phyloP scores from a whole-genome alignment of 129 eudicot genomes.

The Silybum marianum region DNA sequence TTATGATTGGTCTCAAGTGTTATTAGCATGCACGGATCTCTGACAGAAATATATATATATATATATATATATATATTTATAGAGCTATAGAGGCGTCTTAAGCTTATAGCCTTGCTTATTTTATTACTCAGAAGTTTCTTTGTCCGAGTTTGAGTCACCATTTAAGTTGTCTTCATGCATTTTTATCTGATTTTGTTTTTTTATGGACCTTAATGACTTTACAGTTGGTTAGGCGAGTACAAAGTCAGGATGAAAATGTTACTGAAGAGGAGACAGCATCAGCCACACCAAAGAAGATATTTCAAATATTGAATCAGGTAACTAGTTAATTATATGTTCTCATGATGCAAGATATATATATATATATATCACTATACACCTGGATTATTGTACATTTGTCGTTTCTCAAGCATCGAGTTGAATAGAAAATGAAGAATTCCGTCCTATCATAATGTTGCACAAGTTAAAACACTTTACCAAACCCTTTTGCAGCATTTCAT shows the following conservation, averaged over 20 bases:
- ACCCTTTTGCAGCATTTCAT: neutral
- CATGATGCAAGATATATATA: neutral
- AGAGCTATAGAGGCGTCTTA: neutral
- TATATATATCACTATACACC: neutral
- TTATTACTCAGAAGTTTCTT: neutral
- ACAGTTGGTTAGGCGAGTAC: constrained; percentile 87
- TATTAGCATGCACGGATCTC: neutral
- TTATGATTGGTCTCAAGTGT: neutral
- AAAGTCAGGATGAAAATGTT: constrained; percentile 62
- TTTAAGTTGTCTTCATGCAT: neutral
- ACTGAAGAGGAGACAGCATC: constrained; percentile 66
- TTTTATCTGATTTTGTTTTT: constrained; percentile 10
- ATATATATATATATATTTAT: too few species aligned
- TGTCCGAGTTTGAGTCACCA: neutral
- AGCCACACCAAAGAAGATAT: constrained; percentile 78
- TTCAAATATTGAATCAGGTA: constrained; percentile 91
- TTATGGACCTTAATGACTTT: constrained; percentile 14
- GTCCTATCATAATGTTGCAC: constrained; percentile 11
- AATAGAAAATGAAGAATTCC: neutral
- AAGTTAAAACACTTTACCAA: neutral
- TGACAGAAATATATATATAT: neutral
- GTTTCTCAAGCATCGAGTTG: constrained; percentile 9
- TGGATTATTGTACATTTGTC: neutral
- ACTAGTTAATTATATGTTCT: neutral
- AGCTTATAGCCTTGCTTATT: neutral